Evolutionary conservation across 106 monocot genomes (phyloP).

Genomic region (Hemerocallis citrina): DNA sequence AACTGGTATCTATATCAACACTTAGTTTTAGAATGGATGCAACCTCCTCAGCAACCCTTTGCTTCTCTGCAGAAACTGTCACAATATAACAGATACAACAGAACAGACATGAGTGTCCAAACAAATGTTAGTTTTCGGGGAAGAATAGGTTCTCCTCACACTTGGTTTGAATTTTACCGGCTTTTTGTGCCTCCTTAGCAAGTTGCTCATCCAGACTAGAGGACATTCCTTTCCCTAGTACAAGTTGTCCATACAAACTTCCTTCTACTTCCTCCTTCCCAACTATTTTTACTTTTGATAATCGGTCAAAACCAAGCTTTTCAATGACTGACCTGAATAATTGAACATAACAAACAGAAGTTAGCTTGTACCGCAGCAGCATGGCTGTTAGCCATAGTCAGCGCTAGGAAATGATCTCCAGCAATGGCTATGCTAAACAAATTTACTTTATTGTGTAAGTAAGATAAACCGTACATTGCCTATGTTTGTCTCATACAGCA

Average conservation of each 20-base stretch:
- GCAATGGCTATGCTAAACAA: no score
- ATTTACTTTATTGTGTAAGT: no score
- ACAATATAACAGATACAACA: background rate
- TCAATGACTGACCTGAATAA: constrained; percentile 66
- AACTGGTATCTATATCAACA: constrained; percentile 62
- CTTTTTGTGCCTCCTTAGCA: constrained; percentile 74
- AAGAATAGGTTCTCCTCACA: background rate
- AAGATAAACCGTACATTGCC: no score
- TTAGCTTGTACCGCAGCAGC: background rate
- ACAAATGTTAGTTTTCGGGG: background rate
- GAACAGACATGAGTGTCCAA: background rate
- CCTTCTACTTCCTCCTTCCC: constrained; percentile 89
- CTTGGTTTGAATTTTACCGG: constrained; percentile 40
- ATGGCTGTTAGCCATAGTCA: no score
- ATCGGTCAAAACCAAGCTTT: constrained; percentile 60
- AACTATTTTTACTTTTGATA: constrained; percentile 67
- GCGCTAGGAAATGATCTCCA: no score
- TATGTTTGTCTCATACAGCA: no score
- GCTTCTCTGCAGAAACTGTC: constrained; percentile 77
- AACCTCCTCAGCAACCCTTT: constrained; percentile 90
- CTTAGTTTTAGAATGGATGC: constrained; percentile 88
- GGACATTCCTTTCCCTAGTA: constrained; percentile 71
- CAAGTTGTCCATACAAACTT: constrained; percentile 93
- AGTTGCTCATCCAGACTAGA: constrained; percentile 90
- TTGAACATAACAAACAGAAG: constrained; percentile 1